These are phyloP conservation scores for Gypsophila paniculata DNA, from an alignment of 179 eudicot genomes.

Conservation along the genomic window DNA sequence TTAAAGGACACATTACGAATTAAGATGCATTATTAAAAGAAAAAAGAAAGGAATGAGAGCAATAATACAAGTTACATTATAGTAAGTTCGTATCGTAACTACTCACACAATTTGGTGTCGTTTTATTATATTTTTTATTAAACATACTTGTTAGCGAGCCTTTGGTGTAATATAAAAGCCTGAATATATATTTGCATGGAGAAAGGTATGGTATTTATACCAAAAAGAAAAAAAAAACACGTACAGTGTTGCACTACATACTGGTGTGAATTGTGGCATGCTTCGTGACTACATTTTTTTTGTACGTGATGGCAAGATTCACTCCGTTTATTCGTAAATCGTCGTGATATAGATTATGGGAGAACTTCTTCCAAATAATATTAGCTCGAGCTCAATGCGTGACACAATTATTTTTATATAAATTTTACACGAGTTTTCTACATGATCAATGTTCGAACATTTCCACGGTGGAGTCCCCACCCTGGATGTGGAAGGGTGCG, in stretches of 20 bases:
- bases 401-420: too few relatives aligned
- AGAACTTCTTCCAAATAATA: too few relatives aligned
- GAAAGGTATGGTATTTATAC: background rate
- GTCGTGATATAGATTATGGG: too few relatives aligned
- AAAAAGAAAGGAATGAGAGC: background rate
- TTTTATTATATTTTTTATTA: background rate
- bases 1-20: too few relatives aligned
- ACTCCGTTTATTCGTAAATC: background rate
- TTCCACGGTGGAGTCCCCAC: too few relatives aligned
- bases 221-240: too few relatives aligned
- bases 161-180: background rate
- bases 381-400: too few relatives aligned
- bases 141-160: background rate
- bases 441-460: too few relatives aligned
- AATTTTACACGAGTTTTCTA: too few relatives aligned
- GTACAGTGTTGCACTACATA: background rate
- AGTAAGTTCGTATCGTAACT: too few relatives aligned
- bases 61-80: background rate
- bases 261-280: background rate
- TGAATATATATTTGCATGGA: background rate
- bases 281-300: background rate
- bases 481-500: too few relatives aligned
- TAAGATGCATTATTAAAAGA: too few relatives aligned
- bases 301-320: background rate
- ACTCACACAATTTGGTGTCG: background rate